Conservation (phyloP, 208 protist species). For the Tritrichomonas foetus region DNA sequence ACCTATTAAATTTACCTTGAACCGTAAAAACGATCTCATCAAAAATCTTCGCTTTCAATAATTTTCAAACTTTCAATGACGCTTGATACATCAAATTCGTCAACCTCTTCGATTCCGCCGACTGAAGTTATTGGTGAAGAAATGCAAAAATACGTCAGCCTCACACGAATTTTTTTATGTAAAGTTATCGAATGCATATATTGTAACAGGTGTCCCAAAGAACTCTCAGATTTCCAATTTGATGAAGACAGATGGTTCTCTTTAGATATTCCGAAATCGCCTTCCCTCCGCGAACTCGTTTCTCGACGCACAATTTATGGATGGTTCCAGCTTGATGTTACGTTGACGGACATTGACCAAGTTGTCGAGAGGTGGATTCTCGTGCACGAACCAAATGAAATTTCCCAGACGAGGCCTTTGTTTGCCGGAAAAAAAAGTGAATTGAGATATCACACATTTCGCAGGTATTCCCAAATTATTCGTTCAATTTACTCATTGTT, state of each 20-base stretch:
- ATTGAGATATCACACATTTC: too few relatives aligned
- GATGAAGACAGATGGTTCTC: neutral
- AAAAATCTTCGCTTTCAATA: too few relatives aligned
- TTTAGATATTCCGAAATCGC: neutral
- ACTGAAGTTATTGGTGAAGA: neutral
- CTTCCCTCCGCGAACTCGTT: neutral
- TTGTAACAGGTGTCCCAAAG: neutral
- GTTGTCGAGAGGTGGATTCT: neutral
- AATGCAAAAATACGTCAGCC: neutral
- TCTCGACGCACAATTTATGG: neutral
- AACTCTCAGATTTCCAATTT: neutral
- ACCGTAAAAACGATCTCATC: too few relatives aligned
- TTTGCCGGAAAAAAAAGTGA: too few relatives aligned
- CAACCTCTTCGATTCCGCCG: too few relatives aligned
- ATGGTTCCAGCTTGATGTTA: neutral
- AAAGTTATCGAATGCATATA: conserved; percentile 36
- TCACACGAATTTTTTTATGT: neutral
- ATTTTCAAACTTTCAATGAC: too few relatives aligned
- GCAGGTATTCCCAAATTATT: too few relatives aligned
- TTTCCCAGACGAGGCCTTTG: too few relatives aligned
- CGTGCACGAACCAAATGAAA: neutral
- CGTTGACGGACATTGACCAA: neutral
- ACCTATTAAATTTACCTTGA: too few relatives aligned
- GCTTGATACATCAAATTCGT: too few relatives aligned
- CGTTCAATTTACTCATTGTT: too few relatives aligned